phyloP scores from a whole-genome alignment of 306 rosid genomes.

The Cucurbita argyrosperma region DNA sequence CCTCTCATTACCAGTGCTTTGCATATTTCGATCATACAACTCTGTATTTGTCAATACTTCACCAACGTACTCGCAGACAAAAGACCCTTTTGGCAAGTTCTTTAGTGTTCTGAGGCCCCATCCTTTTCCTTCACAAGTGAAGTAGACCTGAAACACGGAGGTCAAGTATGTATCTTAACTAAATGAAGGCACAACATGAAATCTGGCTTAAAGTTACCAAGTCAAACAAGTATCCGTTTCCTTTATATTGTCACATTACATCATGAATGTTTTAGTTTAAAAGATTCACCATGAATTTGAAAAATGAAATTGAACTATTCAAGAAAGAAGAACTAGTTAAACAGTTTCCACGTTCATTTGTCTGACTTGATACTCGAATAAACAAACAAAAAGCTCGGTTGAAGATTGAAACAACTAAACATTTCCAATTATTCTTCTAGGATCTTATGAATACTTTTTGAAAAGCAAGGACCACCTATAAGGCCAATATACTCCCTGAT shows the following conservation, averaged over 20 bases:
- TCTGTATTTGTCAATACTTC: conserved; percentile 77
- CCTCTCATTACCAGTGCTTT: conserved; percentile 28
- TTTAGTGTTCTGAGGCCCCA: conserved; percentile 81
- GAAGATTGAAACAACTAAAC: background rate
- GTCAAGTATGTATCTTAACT: background rate
- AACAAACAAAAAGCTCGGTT: background rate
- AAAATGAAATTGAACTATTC: background rate
- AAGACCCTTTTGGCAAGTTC: conserved; percentile 59
- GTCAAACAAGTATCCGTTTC: background rate
- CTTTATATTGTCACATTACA: background rate
- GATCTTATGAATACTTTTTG: too few relatives aligned
- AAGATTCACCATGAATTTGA: background rate
- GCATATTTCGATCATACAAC: conserved; percentile 43
- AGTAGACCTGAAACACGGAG: conserved; percentile 44
- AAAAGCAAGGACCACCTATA: too few relatives aligned
- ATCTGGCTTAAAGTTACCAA: background rate
- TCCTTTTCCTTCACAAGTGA: conserved; percentile 58
- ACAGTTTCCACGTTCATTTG: background rate
- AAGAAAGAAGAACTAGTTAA: background rate
- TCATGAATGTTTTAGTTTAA: background rate
- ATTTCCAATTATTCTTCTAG: too few relatives aligned
- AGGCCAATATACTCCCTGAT: too few relatives aligned
- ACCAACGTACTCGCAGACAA: conserved; percentile 78
- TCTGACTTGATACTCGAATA: background rate
- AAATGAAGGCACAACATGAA: background rate